Evolutionary conservation across 2,329 filamentous ascomycete species (phyloP).

Genomic region (Stagonosporopsis chrysanthemi): DNA sequence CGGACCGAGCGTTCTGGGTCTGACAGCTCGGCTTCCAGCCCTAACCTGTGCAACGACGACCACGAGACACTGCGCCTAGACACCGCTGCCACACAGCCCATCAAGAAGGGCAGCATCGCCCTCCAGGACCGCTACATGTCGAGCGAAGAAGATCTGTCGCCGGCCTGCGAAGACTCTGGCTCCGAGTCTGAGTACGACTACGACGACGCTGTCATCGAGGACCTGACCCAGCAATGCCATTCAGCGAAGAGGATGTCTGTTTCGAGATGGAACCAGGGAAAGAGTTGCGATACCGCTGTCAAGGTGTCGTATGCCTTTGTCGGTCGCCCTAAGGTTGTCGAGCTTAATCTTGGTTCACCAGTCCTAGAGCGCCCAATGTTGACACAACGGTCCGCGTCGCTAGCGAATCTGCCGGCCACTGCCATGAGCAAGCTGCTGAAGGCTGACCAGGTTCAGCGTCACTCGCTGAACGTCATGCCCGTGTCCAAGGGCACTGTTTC

Average conservation of each 20-base stretch:
- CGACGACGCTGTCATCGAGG: slow-evolving; percentile 42
- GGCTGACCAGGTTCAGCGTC: slow-evolving; percentile 35
- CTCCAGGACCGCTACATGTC: slow-evolving; percentile 50
- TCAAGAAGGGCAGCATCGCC: slow-evolving; percentile 34
- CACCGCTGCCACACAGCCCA: slow-evolving; percentile 29
- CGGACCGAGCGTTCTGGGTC: slow-evolving; percentile 40
- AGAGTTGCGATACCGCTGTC: slow-evolving; percentile 49
- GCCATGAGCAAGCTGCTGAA: slow-evolving; percentile 40
- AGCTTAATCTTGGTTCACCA: slow-evolving; percentile 39
- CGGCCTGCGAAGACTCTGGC: slow-evolving; percentile 41
- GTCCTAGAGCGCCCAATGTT: slow-evolving; percentile 27
- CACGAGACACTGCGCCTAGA: slow-evolving; percentile 46
- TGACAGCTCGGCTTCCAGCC: slow-evolving; percentile 45
- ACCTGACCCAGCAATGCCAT: slow-evolving; percentile 35
- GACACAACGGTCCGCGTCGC: slow-evolving; percentile 44
- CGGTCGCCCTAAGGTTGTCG: slow-evolving; percentile 49
- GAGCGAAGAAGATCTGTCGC: slow-evolving; percentile 50
- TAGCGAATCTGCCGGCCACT: slow-evolving; percentile 42
- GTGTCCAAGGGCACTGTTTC: slow-evolving; percentile 18
- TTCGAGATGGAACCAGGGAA: slow-evolving; percentile 42
- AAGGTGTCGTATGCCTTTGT: slow-evolving; percentile 48
- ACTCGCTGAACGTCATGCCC: slow-evolving; percentile 35
- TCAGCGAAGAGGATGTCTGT: slow-evolving; percentile 45
- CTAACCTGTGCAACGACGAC: slow-evolving; percentile 46
- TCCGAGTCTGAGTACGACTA: slow-evolving; percentile 43